Evolutionary conservation across 495 filamentous ascomycete genomes (phyloP).

Genomic region (Tirmania nivea): DNA sequence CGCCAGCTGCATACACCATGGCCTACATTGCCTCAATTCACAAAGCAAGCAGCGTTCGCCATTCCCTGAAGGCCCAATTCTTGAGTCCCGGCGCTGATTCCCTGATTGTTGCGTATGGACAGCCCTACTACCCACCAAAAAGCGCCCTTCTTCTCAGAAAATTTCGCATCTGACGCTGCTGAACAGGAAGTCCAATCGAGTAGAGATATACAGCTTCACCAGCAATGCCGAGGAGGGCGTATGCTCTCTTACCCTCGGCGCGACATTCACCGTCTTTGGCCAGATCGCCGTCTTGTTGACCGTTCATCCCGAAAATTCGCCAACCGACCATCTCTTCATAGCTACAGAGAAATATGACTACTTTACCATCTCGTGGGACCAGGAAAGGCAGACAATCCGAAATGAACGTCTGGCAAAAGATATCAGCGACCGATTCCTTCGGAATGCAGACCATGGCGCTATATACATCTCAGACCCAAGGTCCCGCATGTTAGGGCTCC

Average conservation of each 20-base stretch:
- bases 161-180: conserved; percentile 1
- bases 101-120: conserved; percentile 63
- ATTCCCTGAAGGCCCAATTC: conserved; percentile 63
- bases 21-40: conserved; percentile 91
- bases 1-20: conserved; percentile 29
- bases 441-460: conserved; percentile 8
- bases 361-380: conserved; percentile 73
- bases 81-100: conserved; percentile 51
- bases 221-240: conserved; percentile 25
- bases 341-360: conserved; percentile 77
- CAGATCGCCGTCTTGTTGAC: conserved; percentile 67
- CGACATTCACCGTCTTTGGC: conserved; percentile 39
- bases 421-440: conserved; percentile 13
- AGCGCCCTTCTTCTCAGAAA: conserved; percentile 2
- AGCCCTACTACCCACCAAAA: conserved; percentile 2
- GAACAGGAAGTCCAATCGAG: conserved; percentile 63
- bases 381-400: conserved; percentile 15
- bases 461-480: conserved; percentile 63
- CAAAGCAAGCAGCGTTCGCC: conserved; percentile 65
- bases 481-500: conserved; percentile 57
- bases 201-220: conserved; percentile 57
- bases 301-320: conserved; percentile 47
- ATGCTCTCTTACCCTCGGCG: conserved; percentile 7
- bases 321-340: conserved; percentile 75
- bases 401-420: conserved; percentile 13